Evolutionary conservation across 2,329 filamentous ascomycete species (phyloP), one percentile per base, ranked within the genome.

Genomic region (Bipolaris victoriae): DNA sequence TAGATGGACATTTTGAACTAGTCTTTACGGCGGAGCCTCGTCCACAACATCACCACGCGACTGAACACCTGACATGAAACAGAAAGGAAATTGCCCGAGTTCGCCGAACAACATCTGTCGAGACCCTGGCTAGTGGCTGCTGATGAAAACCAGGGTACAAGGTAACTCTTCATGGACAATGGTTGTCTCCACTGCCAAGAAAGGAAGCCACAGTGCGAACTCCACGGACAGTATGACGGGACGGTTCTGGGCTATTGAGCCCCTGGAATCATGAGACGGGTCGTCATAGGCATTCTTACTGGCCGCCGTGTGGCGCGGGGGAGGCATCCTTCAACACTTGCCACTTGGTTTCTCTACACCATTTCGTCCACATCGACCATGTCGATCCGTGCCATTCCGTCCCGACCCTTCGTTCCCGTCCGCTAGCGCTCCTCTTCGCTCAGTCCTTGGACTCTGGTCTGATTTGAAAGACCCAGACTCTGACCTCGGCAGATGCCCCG

Each of bases 321-420:
- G 15, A 36, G 29, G 29, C 41, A 47, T 44, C 52, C 35, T 35
- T 45, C 29, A n/a, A n/a, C 48, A 53, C 33, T 43, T 31, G 60
- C 60, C 60, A 60, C 55, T 46, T 57, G 55, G 47, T 52, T 49
- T 43, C 46, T 41, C 20, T 35, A 49, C 45, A 53, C 45, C 24
- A 59, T 29, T 35, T 46, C 16, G 36, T 20, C 11, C 16, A 24
- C 45, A 11, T 20, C 3, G 15, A 33, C 40, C 20, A 39, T 55
- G 29, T 26, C 18, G 35, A 45, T 46, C 56, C 52, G 54, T 57
- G 46, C 47, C 50, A 33, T 52, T 20, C 33, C 57, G 49, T 55
- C 55, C 45, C 52, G 47, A 29, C 37, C 40, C 46, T 55, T 53
- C 29, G n/a, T 43, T 51, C 43, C 49, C 24, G 39, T n/a, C 37